Base-by-base conservation (phyloP, 805 yeast genomes). In the Cyberlindnera mississippiensis region DNA sequence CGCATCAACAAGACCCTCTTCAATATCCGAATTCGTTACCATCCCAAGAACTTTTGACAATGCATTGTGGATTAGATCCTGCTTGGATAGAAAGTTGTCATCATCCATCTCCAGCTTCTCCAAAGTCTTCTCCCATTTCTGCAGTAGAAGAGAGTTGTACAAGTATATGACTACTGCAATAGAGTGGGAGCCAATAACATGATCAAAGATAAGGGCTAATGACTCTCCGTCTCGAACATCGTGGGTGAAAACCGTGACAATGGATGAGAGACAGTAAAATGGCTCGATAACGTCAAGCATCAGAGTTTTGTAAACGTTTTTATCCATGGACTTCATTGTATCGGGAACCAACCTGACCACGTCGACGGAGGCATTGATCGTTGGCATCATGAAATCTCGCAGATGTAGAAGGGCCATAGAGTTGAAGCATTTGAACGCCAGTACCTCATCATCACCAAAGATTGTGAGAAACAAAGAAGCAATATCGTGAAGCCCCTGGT, bases 401-500 rank as follows among this genome's bases (percentile, higher is more conserved):
- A 93, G 63, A 56, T 80, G 85, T 39, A 65, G 49, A 8, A 84
- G 50, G 0, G 93, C 71, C 35, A 88, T 64, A 24, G 63, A 58
- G 41, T 79, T 82, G 37, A 90, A 36, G 8, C 35, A 13, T 8
- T 3, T 6, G 28, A 47, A 53, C 1, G 49, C 63, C 6, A 79
- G 53, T 16, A 55, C 55, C 11, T 22, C 13, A 41, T 51, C 65
- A 4, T 60, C 64, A 17, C 57, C 51, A 10, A 79, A 76, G 1
- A 82, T 75, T 14, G 82, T 57, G 4, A 85, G 63, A 6, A 85
- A 67, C 4, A 85, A 72, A 28, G 85, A 72, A 2, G 87, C 89
- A 16, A 93, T 68, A 54, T 93, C 98, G 61, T 91, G 98, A 60
- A 75, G 87, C 0, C 99, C 99, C 63, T 91, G 99, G 60, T 89